phyloP scores from a whole-genome alignment of 1,284 basidiomycete species.

The Phaffia rhodozyma region DNA sequence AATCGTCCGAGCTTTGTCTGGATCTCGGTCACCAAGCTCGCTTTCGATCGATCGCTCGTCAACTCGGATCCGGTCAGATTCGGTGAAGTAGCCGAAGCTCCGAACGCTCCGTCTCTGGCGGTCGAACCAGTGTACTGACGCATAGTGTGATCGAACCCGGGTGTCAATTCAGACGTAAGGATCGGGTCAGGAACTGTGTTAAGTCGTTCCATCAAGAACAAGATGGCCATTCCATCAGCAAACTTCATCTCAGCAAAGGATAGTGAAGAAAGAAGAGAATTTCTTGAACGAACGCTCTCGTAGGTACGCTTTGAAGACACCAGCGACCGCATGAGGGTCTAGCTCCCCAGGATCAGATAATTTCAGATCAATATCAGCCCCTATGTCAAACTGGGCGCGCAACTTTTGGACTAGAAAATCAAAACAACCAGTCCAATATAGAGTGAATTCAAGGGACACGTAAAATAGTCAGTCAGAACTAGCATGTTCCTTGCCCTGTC shows the following conservation, averaged over 20 bases:
- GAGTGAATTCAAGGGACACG: neutral
- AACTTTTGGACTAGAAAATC: conserved; percentile 20
- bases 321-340: conserved; percentile 83
- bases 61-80: neutral
- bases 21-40: conserved; percentile 21
- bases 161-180: conserved; percentile 53
- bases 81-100: neutral
- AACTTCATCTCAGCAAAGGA: neutral
- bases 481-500: too few relatives aligned
- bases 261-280: neutral
- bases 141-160: conserved; percentile 63
- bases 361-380: conserved; percentile 68
- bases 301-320: conserved; percentile 44
- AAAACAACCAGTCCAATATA: neutral
- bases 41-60: conserved; percentile 14
- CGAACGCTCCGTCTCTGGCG: conserved; percentile 19
- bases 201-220: neutral
- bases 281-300: conserved; percentile 35
- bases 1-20: conserved; percentile 24
- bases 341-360: conserved; percentile 65
- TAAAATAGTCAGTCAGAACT: too few relatives aligned
- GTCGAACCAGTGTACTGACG: conserved; percentile 21
- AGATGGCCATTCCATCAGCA: neutral
- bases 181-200: conserved; percentile 65
- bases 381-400: conserved; percentile 34